A percentile compares a stretch with the other conserved stretches of the same genome.
phyloP scores from a whole-genome alignment of 176 grass and related monocot genomes.

The Musa beccarii region DNA sequence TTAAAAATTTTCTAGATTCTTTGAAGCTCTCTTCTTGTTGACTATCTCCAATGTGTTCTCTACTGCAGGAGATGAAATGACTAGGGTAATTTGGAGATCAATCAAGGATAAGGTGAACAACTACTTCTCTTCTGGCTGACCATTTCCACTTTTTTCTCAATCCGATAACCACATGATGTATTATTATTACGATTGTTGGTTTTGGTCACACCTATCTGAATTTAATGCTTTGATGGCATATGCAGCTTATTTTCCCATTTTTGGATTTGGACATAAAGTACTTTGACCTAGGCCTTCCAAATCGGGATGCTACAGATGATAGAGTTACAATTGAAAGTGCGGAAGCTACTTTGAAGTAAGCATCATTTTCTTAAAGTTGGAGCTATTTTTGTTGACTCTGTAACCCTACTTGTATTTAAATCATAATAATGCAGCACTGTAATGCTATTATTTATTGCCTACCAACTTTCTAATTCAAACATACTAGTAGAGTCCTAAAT shows the following conservation, averaged over 20 bases:
- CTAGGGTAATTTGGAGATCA: slow-evolving; percentile 83
- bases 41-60: not conserved
- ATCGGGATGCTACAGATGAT: slow-evolving; percentile 80
- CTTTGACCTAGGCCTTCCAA: slow-evolving; percentile 82
- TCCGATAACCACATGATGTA: not conserved
- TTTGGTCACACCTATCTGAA: not conserved
- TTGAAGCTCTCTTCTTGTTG: not conserved
- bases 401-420: not conserved
- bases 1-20: not conserved
- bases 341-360: slow-evolving; percentile 78
- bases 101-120: slow-evolving; percentile 81
- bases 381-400: not conserved
- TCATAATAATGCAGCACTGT: not conserved
- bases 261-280: slow-evolving; percentile 90
- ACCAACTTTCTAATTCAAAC: not conserved
- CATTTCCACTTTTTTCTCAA: not conserved
- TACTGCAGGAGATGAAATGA: slow-evolving; percentile 88
- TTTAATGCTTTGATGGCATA: slow-evolving; percentile 4
- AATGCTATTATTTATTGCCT: not conserved
- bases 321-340: slow-evolving; percentile 81
- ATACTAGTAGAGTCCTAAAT: not conserved
- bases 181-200: not conserved
- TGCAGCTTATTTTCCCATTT: slow-evolving; percentile 83
- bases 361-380: not conserved
- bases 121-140: not conserved